These are phyloP conservation scores for Colletotrichum euphorbiae DNA, from an alignment of 2,329 filamentous ascomycete genomes.

Conservation along the genomic window DNA sequence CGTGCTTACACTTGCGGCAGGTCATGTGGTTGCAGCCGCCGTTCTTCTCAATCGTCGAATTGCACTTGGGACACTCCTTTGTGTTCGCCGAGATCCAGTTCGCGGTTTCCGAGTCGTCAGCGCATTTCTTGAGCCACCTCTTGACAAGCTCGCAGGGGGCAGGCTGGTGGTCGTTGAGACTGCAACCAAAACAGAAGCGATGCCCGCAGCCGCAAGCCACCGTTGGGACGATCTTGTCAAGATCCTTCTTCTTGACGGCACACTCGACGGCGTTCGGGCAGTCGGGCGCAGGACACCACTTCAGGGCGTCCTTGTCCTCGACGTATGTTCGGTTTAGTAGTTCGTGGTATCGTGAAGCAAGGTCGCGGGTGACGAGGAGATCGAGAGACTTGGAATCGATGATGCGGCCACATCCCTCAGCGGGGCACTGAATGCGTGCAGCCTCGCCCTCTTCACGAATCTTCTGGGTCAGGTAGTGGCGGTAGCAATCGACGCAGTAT, in stretches of 20 bases:
- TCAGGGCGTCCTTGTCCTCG: constrained; percentile 93
- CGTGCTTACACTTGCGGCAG: constrained; percentile 92
- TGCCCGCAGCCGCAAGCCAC: constrained; percentile 88
- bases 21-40: constrained; percentile 99
- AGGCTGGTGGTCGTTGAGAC: constrained; percentile 89
- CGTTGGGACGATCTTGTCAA: constrained; percentile 87
- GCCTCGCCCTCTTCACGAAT: constrained; percentile 96
- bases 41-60: constrained; percentile 99
- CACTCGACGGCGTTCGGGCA: constrained; percentile 95
- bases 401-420: constrained; percentile 87
- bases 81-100: constrained; percentile 99
- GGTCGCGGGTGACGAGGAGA: constrained; percentile 72
- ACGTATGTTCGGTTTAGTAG: constrained; percentile 95
- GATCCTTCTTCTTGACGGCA: constrained; percentile 85
- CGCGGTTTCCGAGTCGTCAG: constrained; percentile 96
- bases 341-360: constrained; percentile 78
- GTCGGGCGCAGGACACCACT: constrained; percentile 99
- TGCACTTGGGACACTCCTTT: constrained; percentile 96
- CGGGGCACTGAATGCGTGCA: constrained; percentile 92
- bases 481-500: constrained; percentile 93
- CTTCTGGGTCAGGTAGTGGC: constrained; percentile 91
- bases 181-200: constrained; percentile 95
- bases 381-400: constrained; percentile 91
- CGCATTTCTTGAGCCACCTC: constrained; percentile 97
- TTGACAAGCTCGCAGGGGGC: constrained; percentile 92